Percentiles rank a stretch among this genome's conserved stretches.
Evolutionary conservation across 768 basidiomycete genomes (phyloP).

Genomic region (Psilocybe tampanensis): DNA sequence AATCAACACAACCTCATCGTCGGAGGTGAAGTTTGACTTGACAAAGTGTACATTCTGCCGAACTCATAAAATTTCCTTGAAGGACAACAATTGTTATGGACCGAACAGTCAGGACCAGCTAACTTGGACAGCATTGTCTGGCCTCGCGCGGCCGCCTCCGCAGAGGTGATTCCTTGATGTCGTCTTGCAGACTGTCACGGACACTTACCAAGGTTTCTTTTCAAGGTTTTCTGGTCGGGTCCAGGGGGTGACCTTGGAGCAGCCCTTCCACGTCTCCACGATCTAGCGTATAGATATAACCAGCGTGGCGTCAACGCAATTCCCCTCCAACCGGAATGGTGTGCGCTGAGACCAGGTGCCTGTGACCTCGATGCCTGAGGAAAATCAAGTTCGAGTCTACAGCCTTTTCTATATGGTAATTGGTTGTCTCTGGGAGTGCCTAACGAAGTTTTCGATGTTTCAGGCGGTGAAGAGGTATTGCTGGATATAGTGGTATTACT

Average conservation of each 20-base stretch:
- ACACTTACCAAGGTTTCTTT: neutral
- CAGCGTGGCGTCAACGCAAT: slow-evolving; percentile 63
- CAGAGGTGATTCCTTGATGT: slow-evolving; percentile 43
- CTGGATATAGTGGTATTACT: neutral
- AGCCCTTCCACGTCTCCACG: slow-evolving; percentile 72
- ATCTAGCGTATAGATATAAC: slow-evolving; percentile 60
- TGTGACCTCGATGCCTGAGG: slow-evolving; percentile 51
- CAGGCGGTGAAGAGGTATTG: neutral
- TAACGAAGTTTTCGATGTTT: neutral
- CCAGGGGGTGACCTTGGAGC: slow-evolving; percentile 42
- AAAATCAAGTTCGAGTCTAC: neutral
- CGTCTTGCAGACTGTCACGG: neutral
- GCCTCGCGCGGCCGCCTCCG: slow-evolving; percentile 72
- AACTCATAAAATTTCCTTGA: neutral
- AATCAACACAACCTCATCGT: slow-evolving; percentile 58
- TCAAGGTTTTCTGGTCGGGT: slow-evolving; percentile 71
- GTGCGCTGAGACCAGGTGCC: slow-evolving; percentile 61
- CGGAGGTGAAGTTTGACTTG: slow-evolving; percentile 53
- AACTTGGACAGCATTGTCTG: slow-evolving; percentile 71
- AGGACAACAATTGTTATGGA: slow-evolving; percentile 74
- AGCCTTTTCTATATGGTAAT: no score
- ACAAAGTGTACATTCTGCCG: neutral
- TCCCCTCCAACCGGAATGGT: slow-evolving; percentile 72
- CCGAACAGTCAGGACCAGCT: slow-evolving; percentile 67
- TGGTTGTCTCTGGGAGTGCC: neutral